Evolutionary conservation across 805 yeast genomes (phyloP).

Genomic region (Sugiyamaella marilandica): DNA sequence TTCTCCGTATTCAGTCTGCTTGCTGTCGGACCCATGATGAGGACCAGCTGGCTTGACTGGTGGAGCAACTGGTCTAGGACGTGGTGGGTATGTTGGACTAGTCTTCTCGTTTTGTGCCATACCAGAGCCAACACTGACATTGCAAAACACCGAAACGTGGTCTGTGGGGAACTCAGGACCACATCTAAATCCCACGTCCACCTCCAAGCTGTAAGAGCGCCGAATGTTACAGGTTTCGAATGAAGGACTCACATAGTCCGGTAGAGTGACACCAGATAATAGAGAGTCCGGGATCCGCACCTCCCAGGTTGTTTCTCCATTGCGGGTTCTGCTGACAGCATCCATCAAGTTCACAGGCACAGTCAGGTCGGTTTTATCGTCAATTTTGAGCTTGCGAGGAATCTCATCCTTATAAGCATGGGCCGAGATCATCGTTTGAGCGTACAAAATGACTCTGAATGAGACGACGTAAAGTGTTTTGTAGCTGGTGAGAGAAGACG

Average conservation of each 20-base stretch:
- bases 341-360: slow-evolving; percentile 11
- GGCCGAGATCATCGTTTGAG: slow-evolving; percentile 30
- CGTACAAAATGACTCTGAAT: slow-evolving; percentile 33
- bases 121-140: slow-evolving; percentile 20
- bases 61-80: not conserved
- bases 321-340: slow-evolving; percentile 9
- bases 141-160: slow-evolving; percentile 16
- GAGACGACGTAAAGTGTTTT: slow-evolving; percentile 37
- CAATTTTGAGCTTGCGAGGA: slow-evolving; percentile 21
- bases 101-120: not conserved
- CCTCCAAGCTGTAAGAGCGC: slow-evolving; percentile 39
- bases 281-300: slow-evolving; percentile 18
- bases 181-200: slow-evolving; percentile 32
- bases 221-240: slow-evolving; percentile 54
- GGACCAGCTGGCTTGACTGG: slow-evolving; percentile 1
- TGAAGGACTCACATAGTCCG: slow-evolving; percentile 48
- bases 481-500: slow-evolving; percentile 8
- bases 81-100: not conserved
- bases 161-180: slow-evolving; percentile 9
- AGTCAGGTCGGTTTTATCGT: slow-evolving; percentile 22
- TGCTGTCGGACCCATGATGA: not conserved
- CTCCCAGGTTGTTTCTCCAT: slow-evolving; percentile 15
- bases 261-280: slow-evolving; percentile 41
- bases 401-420: slow-evolving; percentile 21
- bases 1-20: not conserved